phyloP scores from a whole-genome alignment of 495 filamentous ascomycete genomes.

The Penicillium salamii region DNA sequence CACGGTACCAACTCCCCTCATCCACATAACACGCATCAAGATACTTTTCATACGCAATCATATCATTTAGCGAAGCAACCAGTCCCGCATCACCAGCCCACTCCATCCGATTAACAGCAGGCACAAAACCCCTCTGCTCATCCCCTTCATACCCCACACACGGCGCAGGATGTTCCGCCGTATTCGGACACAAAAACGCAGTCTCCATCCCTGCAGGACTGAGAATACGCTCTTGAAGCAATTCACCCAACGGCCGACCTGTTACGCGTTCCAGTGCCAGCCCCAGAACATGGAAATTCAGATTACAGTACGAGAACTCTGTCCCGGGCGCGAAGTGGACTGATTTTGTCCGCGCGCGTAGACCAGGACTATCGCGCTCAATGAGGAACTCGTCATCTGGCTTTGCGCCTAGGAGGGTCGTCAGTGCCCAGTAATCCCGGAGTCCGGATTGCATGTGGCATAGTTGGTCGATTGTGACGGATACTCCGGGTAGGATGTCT shows the following conservation, averaged over 20 bases:
- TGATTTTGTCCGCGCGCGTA: constrained; percentile 23
- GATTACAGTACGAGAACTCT: constrained; percentile 32
- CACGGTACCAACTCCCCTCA: constrained; percentile 25
- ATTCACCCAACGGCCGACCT: constrained; percentile 18
- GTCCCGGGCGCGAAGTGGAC: constrained; percentile 31
- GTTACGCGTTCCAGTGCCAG: constrained; percentile 29
- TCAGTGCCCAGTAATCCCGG: constrained; percentile 38
- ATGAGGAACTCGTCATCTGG: constrained; percentile 29
- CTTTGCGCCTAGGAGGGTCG: constrained; percentile 28
- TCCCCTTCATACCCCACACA: constrained; percentile 34
- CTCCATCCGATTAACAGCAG: constrained; percentile 28
- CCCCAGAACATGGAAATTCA: constrained; percentile 30
- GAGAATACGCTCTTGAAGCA: constrained; percentile 27
- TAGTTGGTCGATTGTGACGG: constrained; percentile 26
- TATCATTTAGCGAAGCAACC: constrained; percentile 32
- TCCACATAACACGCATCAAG: constrained; percentile 19
- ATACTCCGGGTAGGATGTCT: constrained; percentile 13
- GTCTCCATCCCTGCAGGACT: constrained; percentile 30
- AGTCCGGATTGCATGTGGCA: constrained; percentile 33
- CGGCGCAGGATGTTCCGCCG: constrained; percentile 22
- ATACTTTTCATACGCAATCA: constrained; percentile 35
- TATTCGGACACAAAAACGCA: constrained; percentile 28
- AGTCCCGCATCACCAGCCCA: constrained; percentile 38
- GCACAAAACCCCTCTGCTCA: constrained; percentile 17
- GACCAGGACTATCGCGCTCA: constrained; percentile 13